Percentiles rank a stretch among this genome's conserved stretches.
phyloP scores from a whole-genome alignment of 306 rosid genomes.

The Malus asiatica region DNA sequence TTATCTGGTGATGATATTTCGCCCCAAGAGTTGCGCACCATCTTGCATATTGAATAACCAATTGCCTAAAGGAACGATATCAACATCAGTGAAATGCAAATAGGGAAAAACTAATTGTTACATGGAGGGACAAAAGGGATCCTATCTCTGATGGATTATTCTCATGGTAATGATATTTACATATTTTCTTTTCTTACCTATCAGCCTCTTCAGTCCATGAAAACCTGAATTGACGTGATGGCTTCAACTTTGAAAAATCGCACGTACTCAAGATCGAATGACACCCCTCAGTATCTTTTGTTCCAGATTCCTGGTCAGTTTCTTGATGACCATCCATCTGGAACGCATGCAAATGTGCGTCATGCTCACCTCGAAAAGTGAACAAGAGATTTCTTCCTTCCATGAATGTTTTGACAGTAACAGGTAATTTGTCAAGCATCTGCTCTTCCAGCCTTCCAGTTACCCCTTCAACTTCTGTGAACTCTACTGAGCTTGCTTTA shows the following conservation, averaged over 20 bases:
- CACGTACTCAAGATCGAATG: background rate
- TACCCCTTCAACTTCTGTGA: slow-evolving; percentile 32
- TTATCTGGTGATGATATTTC: slow-evolving; percentile 45
- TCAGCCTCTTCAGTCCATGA: slow-evolving; percentile 78
- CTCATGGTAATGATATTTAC: background rate
- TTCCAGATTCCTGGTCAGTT: slow-evolving; percentile 20
- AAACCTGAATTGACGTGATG: slow-evolving; percentile 55
- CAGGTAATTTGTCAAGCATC: background rate
- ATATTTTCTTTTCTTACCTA: slow-evolving; percentile 38
- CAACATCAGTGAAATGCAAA: slow-evolving; percentile 9
- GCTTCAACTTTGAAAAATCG: slow-evolving; percentile 44
- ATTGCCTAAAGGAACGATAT: slow-evolving; percentile 40
- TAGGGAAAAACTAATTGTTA: background rate
- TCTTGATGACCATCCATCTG: background rate
- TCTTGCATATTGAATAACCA: slow-evolving; percentile 77
- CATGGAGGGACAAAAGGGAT: background rate
- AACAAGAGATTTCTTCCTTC: background rate
- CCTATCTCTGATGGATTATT: background rate
- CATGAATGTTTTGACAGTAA: background rate
- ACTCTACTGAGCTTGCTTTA: slow-evolving; percentile 36
- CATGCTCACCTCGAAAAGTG: background rate
- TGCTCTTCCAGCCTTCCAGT: background rate
- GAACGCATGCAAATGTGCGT: background rate
- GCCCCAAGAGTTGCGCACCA: slow-evolving; percentile 69
- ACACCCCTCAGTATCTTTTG: slow-evolving; percentile 28